phyloP scores from a whole-genome alignment of 163 green algal genomes.

The Scenedesmus sp. region DNA sequence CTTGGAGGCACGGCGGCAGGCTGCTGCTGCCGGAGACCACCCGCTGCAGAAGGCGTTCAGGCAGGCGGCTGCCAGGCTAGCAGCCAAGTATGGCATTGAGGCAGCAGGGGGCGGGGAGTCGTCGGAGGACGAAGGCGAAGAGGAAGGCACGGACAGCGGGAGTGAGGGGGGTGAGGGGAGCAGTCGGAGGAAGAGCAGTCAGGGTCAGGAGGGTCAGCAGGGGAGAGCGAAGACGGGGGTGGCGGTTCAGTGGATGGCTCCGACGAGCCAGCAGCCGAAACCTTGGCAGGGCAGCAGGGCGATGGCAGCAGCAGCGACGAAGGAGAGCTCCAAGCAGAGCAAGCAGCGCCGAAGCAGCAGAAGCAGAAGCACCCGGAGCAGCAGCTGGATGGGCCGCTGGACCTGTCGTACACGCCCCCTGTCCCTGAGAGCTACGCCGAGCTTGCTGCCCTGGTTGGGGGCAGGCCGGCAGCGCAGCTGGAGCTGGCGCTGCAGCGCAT shows the following conservation, averaged over 20 bases:
- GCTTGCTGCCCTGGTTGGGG: constrained; percentile 74
- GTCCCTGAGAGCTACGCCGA: constrained; percentile 75
- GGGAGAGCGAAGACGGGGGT: constrained; percentile 51
- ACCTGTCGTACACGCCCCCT: constrained; percentile 85
- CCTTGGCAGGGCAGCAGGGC: constrained; percentile 53
- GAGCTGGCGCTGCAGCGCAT: constrained; percentile 81
- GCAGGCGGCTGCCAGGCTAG: constrained; percentile 64
- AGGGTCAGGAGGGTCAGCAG: constrained; percentile 40
- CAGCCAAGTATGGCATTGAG: constrained; percentile 69
- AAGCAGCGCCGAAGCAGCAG: neutral
- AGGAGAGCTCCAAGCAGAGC: constrained; percentile 27
- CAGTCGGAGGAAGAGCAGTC: constrained; percentile 54
- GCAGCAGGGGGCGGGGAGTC: constrained; percentile 53
- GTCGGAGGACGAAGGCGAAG: constrained; percentile 42
- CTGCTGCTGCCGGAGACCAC: constrained; percentile 79
- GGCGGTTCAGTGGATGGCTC: constrained; percentile 25
- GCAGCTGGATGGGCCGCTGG: constrained; percentile 60
- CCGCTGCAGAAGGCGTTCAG: constrained; percentile 77
- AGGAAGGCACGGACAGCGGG: constrained; percentile 15
- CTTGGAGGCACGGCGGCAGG: constrained; percentile 71
- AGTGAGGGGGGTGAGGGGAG: constrained; percentile 37
- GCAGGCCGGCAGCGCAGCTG: constrained; percentile 73
- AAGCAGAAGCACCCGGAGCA: constrained; percentile 3
- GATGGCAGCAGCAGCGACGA: constrained; percentile 70
- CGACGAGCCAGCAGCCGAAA: constrained; percentile 42